Percentiles rank a stretch among this genome's conserved stretches.
Evolutionary conservation across 768 basidiomycete genomes (phyloP).

Genomic region (Baorangia bicolor): DNA sequence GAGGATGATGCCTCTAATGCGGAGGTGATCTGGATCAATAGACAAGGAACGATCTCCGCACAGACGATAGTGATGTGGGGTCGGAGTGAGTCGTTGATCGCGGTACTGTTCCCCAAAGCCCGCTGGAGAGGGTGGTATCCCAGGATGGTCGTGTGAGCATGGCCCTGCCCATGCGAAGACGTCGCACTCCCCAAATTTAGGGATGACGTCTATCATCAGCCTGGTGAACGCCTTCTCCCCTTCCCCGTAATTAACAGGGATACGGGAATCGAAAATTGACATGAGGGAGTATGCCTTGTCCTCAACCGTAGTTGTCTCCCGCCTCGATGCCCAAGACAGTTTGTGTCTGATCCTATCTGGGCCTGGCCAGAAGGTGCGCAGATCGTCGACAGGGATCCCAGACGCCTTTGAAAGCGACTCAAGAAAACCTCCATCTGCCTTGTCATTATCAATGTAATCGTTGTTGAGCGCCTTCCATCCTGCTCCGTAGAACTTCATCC

Average conservation of each 20-base stretch:
- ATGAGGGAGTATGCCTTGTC: constrained; percentile 22
- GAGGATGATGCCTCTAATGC: constrained; percentile 11
- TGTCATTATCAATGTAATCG: constrained; percentile 20
- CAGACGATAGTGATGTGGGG: constrained; percentile 17
- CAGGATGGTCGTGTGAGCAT: constrained; percentile 3
- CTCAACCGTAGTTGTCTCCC: constrained; percentile 7
- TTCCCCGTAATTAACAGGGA: constrained; percentile 14
- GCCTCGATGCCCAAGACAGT: constrained; percentile 19
- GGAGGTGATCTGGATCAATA: background rate
- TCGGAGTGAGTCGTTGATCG: constrained; percentile 2
- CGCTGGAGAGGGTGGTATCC: constrained; percentile 13
- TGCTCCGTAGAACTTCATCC: constrained; percentile 23
- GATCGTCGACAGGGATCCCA: constrained; percentile 9
- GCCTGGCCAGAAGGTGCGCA: constrained; percentile 20
- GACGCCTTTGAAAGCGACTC: constrained; percentile 12
- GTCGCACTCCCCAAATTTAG: constrained; percentile 19
- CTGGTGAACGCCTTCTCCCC: constrained; percentile 14
- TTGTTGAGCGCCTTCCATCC: constrained; percentile 18
- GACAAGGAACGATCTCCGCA: constrained; percentile 22
- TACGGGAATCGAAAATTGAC: constrained; percentile 15
- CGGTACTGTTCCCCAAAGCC: constrained; percentile 8
- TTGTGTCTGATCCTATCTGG: constrained; percentile 20
- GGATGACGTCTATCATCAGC: constrained; percentile 19
- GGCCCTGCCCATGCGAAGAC: constrained; percentile 25
- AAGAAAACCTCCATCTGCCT: constrained; percentile 19